Evolutionary conservation across 2,329 filamentous ascomycete species (phyloP), one percentile per base, ranked within the genome.

Genomic region (Aureobasidium sp.): DNA sequence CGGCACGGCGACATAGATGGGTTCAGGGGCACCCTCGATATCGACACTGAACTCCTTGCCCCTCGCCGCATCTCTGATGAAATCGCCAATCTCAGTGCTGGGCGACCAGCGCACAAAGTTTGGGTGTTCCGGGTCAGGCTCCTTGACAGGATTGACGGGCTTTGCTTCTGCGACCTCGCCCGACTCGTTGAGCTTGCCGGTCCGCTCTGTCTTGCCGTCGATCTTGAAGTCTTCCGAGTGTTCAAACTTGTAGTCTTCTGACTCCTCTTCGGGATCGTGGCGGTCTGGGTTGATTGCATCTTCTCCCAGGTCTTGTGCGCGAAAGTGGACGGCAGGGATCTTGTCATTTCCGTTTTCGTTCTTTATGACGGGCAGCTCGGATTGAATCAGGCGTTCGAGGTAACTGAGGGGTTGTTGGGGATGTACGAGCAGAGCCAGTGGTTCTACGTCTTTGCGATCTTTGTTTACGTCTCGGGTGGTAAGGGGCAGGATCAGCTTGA

Each of bases 401-500:
- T 96, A 96, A 9, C 90, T 96, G 3, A 97, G 81, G 0, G 92
- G 92, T 71, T 97, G 92, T 65, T 95, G 90, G 0, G 92, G 91
- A 68, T 96, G 92, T 0, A 96, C 82, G 2, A 96, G 84, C 0
- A 96, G 82, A 0, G 91, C 91, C 14, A 96, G 79, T 0, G 91
- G 91, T 68, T 95, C 89, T n/a, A 93, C 85, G 52, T 86, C 82
- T 73, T 88, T 87, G 62, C 85, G 80, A 65, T 86, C 82, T 1
- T 76, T 75, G 65, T 84, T 82, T 34, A 79, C 78, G 62, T 87
- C 84, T 49, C 79, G 75, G 0, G 83, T 87, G 0, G 84, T 85
- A 29, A 95, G 79, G 0, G 90, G 91, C 0, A 95, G 79, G 17
- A 94, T 87, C 15, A 95, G 80, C 73, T 94, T 94, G 55, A 95